Percentiles rank a stretch among this genome's conserved stretches.
phyloP scores from a whole-genome alignment of 495 filamentous ascomycete species.

The Aspergillus diversus region DNA sequence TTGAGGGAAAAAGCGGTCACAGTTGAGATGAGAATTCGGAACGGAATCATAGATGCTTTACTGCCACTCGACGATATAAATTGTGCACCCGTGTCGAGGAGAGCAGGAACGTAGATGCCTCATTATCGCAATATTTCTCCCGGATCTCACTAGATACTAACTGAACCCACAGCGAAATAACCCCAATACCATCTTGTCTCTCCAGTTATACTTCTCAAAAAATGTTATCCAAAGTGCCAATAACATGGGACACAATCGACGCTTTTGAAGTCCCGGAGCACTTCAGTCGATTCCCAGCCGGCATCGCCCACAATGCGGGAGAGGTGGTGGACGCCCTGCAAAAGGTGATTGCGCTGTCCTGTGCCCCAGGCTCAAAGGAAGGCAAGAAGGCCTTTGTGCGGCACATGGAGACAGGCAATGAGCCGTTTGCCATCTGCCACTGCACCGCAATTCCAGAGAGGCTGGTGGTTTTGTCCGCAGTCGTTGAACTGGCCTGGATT shows the following conservation, averaged over 20 bases:
- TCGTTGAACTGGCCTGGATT: conserved; percentile 8
- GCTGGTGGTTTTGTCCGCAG: neutral
- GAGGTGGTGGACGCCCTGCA: neutral
- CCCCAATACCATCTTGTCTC: neutral
- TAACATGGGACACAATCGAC: neutral
- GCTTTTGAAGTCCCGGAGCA: neutral
- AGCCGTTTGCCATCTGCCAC: conserved; percentile 14
- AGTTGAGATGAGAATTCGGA: neutral
- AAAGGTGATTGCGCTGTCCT: neutral
- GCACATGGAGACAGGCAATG: neutral
- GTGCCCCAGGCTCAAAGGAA: neutral
- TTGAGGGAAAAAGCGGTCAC: neutral
- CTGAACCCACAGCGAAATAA: too few species aligned
- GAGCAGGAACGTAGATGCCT: neutral
- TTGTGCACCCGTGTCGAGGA: neutral
- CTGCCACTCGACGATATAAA: neutral
- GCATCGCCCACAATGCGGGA: neutral
- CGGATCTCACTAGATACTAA: neutral
- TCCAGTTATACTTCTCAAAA: neutral
- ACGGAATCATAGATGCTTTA: too few species aligned
- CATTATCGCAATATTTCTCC: neutral
- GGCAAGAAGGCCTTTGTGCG: conserved; percentile 4
- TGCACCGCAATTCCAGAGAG: conserved; percentile 14
- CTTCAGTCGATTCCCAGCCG: neutral
- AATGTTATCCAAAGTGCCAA: neutral